A percentile compares a stretch with the other conserved stretches of the same genome.
These are phyloP conservation scores for Dactylella cylindrospora DNA, from an alignment of 2,329 filamentous ascomycete genomes.

Conservation along the genomic window DNA sequence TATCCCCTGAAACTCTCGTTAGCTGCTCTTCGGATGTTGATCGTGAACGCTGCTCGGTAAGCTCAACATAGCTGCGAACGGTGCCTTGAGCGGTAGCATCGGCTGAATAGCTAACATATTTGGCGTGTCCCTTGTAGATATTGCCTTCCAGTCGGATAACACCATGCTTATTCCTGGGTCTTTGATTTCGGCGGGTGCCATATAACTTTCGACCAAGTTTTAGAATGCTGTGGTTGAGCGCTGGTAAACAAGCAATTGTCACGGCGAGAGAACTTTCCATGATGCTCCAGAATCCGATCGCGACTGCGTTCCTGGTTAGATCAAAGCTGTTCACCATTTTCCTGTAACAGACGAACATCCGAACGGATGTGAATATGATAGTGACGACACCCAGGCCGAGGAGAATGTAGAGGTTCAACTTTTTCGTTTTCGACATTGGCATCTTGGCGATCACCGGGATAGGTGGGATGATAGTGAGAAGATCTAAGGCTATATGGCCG, in stretches of 20 bases:
- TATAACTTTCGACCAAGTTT: constrained; percentile 6
- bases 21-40: constrained; percentile 25
- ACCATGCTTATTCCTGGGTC: constrained; percentile 29
- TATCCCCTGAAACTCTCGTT: neutral
- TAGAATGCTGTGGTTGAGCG: constrained; percentile 26
- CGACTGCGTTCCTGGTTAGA: constrained; percentile 20
- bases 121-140: constrained; percentile 38
- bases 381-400: constrained; percentile 26
- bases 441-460: constrained; percentile 35
- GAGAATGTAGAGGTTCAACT: constrained; percentile 38
- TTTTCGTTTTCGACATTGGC: constrained; percentile 27
- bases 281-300: constrained; percentile 41
- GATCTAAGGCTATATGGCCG: constrained; percentile 35
- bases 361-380: constrained; percentile 31
- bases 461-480: constrained; percentile 39
- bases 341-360: constrained; percentile 41
- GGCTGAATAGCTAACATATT: constrained; percentile 41
- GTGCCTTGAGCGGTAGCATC: constrained; percentile 26
- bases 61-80: constrained; percentile 22
- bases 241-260: constrained; percentile 36
- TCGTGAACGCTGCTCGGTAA: constrained; percentile 16
- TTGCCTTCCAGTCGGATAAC: constrained; percentile 31
- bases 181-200: constrained; percentile 1
- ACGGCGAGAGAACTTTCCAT: constrained; percentile 43
- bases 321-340: constrained; percentile 37